phyloP scores from a whole-genome alignment of 1,284 basidiomycete genomes.

The Meripilus lineatus region DNA sequence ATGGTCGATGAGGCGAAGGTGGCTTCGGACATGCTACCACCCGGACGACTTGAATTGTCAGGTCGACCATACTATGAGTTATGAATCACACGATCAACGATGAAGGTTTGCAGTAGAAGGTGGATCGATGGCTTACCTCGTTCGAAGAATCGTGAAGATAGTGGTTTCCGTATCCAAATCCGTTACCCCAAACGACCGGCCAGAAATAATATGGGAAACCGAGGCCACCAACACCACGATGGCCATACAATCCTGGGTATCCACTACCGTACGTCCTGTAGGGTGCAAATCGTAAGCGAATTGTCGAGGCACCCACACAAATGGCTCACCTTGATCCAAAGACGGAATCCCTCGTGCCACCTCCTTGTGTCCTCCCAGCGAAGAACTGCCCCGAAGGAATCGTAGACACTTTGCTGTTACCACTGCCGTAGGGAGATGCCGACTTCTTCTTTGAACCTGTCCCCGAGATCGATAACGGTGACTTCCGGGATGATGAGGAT shows the following conservation, averaged over 20 bases:
- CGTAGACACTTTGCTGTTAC: constrained; percentile 28
- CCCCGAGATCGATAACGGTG: constrained; percentile 24
- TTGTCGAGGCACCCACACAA: not conserved
- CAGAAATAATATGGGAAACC: constrained; percentile 57
- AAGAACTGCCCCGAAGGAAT: constrained; percentile 40
- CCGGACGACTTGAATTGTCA: constrained; percentile 51
- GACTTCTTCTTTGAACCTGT: constrained; percentile 20
- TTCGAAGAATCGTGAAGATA: constrained; percentile 43
- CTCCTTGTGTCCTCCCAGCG: constrained; percentile 37
- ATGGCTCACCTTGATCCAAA: constrained; percentile 35
- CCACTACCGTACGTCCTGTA: constrained; percentile 53
- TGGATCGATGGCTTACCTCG: constrained; percentile 28
- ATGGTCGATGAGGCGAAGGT: constrained; percentile 42
- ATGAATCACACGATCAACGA: not conserved
- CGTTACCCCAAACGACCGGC: constrained; percentile 50
- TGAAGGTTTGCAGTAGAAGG: not conserved
- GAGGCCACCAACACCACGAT: constrained; percentile 39
- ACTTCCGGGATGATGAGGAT: constrained; percentile 5
- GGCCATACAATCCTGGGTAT: constrained; percentile 37
- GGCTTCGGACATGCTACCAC: constrained; percentile 48
- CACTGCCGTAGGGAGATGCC: constrained; percentile 33
- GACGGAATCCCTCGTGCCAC: constrained; percentile 33
- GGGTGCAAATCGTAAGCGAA: not conserved
- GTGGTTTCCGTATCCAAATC: constrained; percentile 27
- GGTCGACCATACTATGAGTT: constrained; percentile 46